phyloP scores from a whole-genome alignment of 345 rosid genomes.

The Eucalyptus viminalis region DNA sequence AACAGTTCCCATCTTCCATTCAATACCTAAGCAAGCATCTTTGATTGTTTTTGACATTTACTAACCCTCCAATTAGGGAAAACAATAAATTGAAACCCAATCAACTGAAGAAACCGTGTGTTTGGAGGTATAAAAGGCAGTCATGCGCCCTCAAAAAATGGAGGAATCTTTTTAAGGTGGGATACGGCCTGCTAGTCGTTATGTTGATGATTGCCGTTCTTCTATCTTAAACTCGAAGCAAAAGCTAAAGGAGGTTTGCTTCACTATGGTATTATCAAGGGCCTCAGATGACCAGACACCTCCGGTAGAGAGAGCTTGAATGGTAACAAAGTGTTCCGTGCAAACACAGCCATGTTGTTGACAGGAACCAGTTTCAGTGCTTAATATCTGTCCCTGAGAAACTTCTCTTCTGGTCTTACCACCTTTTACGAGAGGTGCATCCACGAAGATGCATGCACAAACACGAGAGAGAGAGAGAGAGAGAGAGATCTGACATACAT shows the following conservation, averaged over 20 bases:
- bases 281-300: background rate
- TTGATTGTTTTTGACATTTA: background rate
- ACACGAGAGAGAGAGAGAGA: background rate
- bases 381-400: background rate
- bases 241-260: background rate
- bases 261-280: background rate
- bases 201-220: background rate
- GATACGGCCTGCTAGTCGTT: background rate
- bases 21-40: background rate
- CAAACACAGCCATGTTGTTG: background rate
- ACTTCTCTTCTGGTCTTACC: background rate
- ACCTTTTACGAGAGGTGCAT: background rate
- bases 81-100: background rate
- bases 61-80: background rate
- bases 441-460: background rate
- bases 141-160: background rate
- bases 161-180: background rate
- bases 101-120: background rate
- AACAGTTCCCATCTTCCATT: background rate
- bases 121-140: background rate
- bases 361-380: background rate
- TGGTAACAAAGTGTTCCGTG: background rate
- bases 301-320: background rate
- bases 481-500: background rate
- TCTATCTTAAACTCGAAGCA: background rate